These are phyloP conservation scores for Lichtheimia ornata DNA, from an alignment of 371 early-diverging fungal species.

Conservation along the genomic window DNA sequence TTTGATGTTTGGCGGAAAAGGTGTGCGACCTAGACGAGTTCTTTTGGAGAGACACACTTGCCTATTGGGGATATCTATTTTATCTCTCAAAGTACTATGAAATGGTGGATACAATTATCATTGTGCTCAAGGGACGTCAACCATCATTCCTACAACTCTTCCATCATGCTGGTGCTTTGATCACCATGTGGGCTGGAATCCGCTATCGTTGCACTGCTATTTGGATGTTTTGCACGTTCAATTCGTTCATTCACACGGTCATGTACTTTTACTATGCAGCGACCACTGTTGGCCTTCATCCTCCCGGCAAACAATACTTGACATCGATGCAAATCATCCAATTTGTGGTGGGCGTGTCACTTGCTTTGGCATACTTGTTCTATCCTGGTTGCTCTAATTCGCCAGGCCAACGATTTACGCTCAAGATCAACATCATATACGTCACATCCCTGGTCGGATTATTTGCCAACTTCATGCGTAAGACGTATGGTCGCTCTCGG, in stretches of 20 bases:
- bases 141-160: constrained; percentile 83
- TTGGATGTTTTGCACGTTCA: constrained; percentile 85
- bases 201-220: constrained; percentile 74
- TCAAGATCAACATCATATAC: constrained; percentile 72
- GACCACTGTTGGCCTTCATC: constrained; percentile 73
- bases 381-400: constrained; percentile 64
- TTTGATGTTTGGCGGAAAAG: constrained; percentile 20
- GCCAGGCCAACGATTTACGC: constrained; percentile 65
- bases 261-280: constrained; percentile 89
- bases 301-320: constrained; percentile 81
- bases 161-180: constrained; percentile 89
- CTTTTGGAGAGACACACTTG: constrained; percentile 71
- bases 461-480: constrained; percentile 76
- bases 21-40: constrained; percentile 67
- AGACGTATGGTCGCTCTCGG: constrained; percentile 52
- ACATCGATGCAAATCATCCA: constrained; percentile 87
- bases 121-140: constrained; percentile 78
- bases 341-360: constrained; percentile 76
- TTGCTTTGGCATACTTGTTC: constrained; percentile 68
- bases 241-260: constrained; percentile 87
- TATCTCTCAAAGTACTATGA: constrained; percentile 89
- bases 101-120: constrained; percentile 84
- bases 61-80: constrained; percentile 80
- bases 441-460: constrained; percentile 76
- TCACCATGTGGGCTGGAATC: constrained; percentile 80